Evolutionary conservation across 495 filamentous ascomycete species (phyloP), one percentile per base, ranked within the genome.

Genomic region (Penicillium bovifimosum): DNA sequence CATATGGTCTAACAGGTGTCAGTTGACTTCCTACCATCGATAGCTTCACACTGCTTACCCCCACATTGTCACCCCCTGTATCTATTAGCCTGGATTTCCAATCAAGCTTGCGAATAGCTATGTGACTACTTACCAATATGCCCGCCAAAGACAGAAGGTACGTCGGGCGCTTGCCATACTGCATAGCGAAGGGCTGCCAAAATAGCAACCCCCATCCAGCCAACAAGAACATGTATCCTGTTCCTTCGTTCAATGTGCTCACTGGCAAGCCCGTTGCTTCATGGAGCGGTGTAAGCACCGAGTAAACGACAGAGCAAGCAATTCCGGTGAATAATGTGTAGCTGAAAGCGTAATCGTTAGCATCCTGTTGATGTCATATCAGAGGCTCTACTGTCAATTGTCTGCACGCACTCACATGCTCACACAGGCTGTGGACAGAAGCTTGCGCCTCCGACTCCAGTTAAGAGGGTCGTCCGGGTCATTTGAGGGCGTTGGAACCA

Each of bases 151-250:
- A 83, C 35, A 82, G 32, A 6, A 87, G 59, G 63, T 83, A 86
- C 1, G 80, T 79, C 40, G 80, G 68, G n/a, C 84, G 72, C 64
- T 85, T 86, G 31, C 84, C 84, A 69, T 80, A 86, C 52, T 84
- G 78, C 51, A 86, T 63, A 0, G 84, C 80, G 40, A 86, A 75
- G 0, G 83, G 82, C 63, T 87, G 84, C 85, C 84, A 87, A 60
- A 86, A 81, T 3, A 87, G 61, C 47, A 83, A 72, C 0, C 81
- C 81, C 81, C 79, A 85, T 4, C 82, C 82, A 9, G 80, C 76
- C 31, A 83, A 59, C 48, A 86, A 59, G 51, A 85, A 83, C 73
- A 85, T 75, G 62, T 81, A 85, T 5, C 83, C 83, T 0, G 81
- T 87, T 28, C 84, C 83, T 45, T 79, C 68, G 54, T 80, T 82